These are phyloP conservation scores for Aspergillus sp. DNA, from an alignment of 2,329 filamentous ascomycete species.

Conservation along the genomic window DNA sequence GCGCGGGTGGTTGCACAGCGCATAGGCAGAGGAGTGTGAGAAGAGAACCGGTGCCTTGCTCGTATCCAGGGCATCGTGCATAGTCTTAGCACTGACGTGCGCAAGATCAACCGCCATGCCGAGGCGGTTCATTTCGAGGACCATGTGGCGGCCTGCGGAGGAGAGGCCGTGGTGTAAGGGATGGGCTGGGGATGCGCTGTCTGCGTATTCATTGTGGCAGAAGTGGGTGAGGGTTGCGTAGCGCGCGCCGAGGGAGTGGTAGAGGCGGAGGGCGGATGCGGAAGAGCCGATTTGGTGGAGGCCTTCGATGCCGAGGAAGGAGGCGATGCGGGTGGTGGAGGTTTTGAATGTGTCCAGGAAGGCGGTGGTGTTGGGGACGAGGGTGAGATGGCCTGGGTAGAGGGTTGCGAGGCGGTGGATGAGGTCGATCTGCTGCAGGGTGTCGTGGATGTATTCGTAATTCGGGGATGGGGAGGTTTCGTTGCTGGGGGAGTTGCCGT, in stretches of 20 bases:
- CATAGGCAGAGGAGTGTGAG: slow-evolving; percentile 79
- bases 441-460: slow-evolving; percentile 16
- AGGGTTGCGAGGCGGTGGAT: slow-evolving; percentile 28
- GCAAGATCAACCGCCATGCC: slow-evolving; percentile 92
- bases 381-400: slow-evolving; percentile 4
- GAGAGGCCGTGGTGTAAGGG: slow-evolving; percentile 64
- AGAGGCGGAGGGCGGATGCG: slow-evolving; percentile 65
- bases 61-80: slow-evolving; percentile 75
- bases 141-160: slow-evolving; percentile 63
- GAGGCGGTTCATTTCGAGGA: slow-evolving; percentile 89
- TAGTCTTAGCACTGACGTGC: slow-evolving; percentile 77
- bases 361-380: slow-evolving; percentile 14
- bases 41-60: slow-evolving; percentile 83
- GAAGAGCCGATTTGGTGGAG: slow-evolving; percentile 91
- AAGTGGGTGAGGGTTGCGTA: slow-evolving; percentile 92
- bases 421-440: slow-evolving; percentile 39
- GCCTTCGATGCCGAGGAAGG: slow-evolving; percentile 78
- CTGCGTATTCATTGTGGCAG: slow-evolving; percentile 86
- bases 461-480: background rate
- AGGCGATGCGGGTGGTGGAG: slow-evolving; percentile 66
- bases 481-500: background rate
- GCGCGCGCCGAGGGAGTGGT: slow-evolving; percentile 74
- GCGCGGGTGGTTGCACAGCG: slow-evolving; percentile 80
- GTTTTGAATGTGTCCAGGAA: slow-evolving; percentile 54
- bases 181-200: slow-evolving; percentile 65